Base-by-base conservation (phyloP, 805 yeast species). In the Candida fluviatilis region DNA sequence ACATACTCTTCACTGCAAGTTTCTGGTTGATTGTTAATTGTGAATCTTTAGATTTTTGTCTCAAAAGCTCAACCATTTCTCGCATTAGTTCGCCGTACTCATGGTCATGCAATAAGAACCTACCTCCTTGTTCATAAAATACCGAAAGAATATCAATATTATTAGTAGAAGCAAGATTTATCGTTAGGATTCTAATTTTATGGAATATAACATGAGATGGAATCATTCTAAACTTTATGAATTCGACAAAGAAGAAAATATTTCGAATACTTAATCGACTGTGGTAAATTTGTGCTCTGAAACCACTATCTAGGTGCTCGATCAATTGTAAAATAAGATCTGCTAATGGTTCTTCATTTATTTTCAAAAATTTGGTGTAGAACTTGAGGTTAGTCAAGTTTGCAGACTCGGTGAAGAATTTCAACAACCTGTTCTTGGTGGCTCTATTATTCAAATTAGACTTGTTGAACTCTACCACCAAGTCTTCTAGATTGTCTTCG, bases 81-180 rank as follows among this genome's bases (percentile, higher is more conserved):
- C 66, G 65, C 76, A 86, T 85, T 25, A 78, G 64, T 5, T 64
- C 71, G 34, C 64, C 65, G 42, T 78, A 81, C 17, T 79, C 85
- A 0, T 77, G 71, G 18, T 68, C 72, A 43, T 75, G 63, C 31
- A 83, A 54, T 35, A 89, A 64, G 41, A 80, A 76, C 40, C 78
- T 67, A 0, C 95, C 95, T 48, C 86, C 73, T 26, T 76, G 67
- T 49, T 89, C 95, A 50, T 87, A 82, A 31, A 87, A 62, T n/a
- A 81, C 71, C 7, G 78, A 69, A 39, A 89, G 60, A 5, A 82
- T 73, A 48, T 84, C 95, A 41, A 85, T 72, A 53, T 83, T 85
- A 43, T 74, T 73, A 6, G 78, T 70, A 0, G 71, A 66, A 4
- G 72, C 66, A 14, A 72, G 51, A 37, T 74, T 73, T 38, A 77